Conservation (phyloP, 2,329 filamentous ascomycete genomes). For the Fusarium tjaetaba region DNA sequence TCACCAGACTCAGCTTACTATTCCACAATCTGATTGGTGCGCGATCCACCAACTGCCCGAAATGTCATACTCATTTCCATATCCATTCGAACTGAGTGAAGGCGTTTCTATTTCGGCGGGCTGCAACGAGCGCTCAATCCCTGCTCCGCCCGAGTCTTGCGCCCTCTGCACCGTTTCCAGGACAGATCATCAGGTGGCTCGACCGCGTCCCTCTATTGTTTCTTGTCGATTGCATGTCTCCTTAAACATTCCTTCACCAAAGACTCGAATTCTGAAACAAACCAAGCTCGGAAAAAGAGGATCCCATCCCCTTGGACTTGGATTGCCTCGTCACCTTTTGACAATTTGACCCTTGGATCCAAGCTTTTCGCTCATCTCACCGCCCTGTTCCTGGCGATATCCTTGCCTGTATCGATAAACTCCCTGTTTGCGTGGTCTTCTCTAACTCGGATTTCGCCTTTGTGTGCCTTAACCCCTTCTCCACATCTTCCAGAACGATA, state of each 20-base stretch:
- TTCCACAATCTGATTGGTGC: conserved; percentile 11
- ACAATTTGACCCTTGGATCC: conserved; percentile 23
- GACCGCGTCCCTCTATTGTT: conserved; percentile 31
- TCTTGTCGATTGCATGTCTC: conserved; percentile 17
- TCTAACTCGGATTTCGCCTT: conserved; percentile 40
- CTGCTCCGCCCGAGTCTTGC: conserved; percentile 41
- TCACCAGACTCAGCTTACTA: not conserved
- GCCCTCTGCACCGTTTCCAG: conserved; percentile 32
- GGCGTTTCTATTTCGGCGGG: conserved; percentile 18
- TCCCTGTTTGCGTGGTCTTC: conserved; percentile 17
- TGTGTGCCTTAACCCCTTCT: conserved; percentile 38
- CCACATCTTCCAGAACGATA: conserved; percentile 50
- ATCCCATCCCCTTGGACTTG: conserved; percentile 22
- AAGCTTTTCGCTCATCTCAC: conserved; percentile 38
- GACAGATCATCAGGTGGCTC: conserved; percentile 37
- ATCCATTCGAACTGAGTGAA: not conserved
- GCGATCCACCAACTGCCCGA: not conserved
- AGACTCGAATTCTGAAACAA: conserved; percentile 39
- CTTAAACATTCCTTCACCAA: conserved; percentile 20
- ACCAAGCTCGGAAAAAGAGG: conserved; percentile 33
- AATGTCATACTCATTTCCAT: conserved; percentile 16
- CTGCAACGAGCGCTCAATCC: conserved; percentile 36
- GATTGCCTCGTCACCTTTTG: conserved; percentile 31
- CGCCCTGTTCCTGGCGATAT: conserved; percentile 39
- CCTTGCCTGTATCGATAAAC: conserved; percentile 24